These are phyloP conservation scores for Oryza glaberrima DNA, from an alignment of 176 grass and related monocot species.

Conservation along the genomic window DNA sequence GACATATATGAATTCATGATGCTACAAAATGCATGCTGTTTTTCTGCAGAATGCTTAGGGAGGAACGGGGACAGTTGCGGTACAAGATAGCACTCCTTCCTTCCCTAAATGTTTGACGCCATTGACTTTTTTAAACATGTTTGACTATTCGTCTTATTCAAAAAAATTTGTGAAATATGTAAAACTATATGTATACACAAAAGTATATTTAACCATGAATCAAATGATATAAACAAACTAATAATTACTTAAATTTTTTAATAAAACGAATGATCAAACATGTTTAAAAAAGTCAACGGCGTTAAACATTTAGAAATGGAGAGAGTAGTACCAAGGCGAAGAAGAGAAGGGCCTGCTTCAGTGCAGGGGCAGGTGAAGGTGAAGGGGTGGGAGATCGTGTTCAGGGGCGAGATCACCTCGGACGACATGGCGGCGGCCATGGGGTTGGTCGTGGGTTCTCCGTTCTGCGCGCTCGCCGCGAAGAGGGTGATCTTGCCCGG, in stretches of 20 bases:
- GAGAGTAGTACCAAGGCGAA: constrained; percentile 2
- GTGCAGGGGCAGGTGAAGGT: not conserved
- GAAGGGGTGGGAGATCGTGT: too few relatives aligned
- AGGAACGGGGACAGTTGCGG: constrained; percentile 50
- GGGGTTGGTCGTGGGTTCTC: constrained; percentile 33
- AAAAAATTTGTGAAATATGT: too few relatives aligned
- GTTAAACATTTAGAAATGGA: too few relatives aligned
- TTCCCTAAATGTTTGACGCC: too few relatives aligned
- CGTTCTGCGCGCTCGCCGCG: constrained; percentile 26
- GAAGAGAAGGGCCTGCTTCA: not conserved
- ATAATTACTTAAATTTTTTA: too few relatives aligned
- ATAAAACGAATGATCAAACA: too few relatives aligned
- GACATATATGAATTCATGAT: not conserved
- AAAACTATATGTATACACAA: too few relatives aligned
- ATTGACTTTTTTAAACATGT: too few relatives aligned
- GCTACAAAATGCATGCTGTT: not conserved
- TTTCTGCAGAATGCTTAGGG: constrained; percentile 52
- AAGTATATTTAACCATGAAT: too few relatives aligned
- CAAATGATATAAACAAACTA: too few relatives aligned
- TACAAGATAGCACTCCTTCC: not conserved
- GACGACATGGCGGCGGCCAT: constrained; percentile 39
- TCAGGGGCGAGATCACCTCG: constrained; percentile 24
- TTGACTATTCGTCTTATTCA: too few relatives aligned
- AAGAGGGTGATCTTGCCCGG: constrained; percentile 66
- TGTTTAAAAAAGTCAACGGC: too few relatives aligned